phyloP scores from a whole-genome alignment of 768 basidiomycete genomes.

The Filobasidium wieringae region DNA sequence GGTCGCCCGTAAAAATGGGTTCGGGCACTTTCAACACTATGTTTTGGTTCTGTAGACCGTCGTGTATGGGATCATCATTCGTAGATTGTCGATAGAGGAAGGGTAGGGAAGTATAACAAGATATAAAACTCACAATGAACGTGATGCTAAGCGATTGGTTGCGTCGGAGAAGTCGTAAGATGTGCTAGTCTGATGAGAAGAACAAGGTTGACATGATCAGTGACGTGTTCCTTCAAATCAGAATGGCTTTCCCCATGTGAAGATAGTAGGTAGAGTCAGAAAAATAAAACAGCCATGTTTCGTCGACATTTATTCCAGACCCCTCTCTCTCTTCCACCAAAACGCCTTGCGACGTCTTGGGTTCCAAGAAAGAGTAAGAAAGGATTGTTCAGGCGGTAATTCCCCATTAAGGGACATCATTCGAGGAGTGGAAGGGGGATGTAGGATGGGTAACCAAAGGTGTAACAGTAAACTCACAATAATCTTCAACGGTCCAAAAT shows the following conservation, averaged over 20 bases:
- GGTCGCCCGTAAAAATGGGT: conserved; percentile 11
- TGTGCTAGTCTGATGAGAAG: background rate
- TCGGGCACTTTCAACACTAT: conserved; percentile 9
- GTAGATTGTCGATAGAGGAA: background rate
- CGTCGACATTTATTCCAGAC: conserved; percentile 5
- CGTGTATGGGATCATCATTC: conserved; percentile 14
- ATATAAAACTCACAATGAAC: background rate
- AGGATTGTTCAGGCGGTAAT: conserved; percentile 8
- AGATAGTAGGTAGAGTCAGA: conserved; percentile 1
- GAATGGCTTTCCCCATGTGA: background rate
- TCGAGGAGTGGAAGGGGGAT: background rate
- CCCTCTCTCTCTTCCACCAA: conserved; percentile 5
- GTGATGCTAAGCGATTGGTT: background rate
- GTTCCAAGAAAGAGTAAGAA: background rate
- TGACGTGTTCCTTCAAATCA: background rate
- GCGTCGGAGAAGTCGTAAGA: background rate
- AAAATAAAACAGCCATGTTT: conserved; percentile 15
- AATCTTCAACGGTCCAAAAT: too few relatives aligned
- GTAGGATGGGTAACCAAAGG: background rate
- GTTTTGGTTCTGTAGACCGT: conserved; percentile 11
- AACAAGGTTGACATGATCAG: too few relatives aligned
- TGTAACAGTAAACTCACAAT: background rate
- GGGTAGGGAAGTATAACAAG: background rate
- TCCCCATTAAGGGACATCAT: conserved; percentile 9
- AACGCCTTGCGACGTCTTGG: conserved; percentile 5